Conservation (phyloP, 345 rosid species). For the Linum trigynum region DNA sequence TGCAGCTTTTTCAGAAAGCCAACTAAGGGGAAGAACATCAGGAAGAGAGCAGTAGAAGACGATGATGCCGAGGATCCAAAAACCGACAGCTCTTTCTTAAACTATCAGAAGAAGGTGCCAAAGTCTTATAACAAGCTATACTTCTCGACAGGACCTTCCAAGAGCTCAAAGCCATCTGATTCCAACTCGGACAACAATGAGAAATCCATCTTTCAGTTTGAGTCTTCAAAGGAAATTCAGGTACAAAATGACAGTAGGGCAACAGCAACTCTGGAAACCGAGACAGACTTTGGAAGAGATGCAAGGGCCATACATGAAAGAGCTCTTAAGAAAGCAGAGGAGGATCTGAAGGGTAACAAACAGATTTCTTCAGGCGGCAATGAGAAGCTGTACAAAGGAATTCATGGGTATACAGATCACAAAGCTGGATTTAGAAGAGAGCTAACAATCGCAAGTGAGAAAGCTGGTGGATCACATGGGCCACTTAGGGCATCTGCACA, state of each 20-base stretch:
- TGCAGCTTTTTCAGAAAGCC: too few relatives aligned
- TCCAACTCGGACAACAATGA: constrained; percentile 4
- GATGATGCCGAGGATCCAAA: constrained; percentile 5
- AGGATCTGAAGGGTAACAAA: constrained; percentile 53
- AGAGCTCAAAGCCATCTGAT: constrained; percentile 17
- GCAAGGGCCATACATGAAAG: constrained; percentile 78
- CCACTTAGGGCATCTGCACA: too few relatives aligned
- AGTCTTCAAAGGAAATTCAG: constrained; percentile 81
- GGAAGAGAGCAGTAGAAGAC: constrained; percentile 44
- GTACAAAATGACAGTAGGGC: constrained; percentile 57
- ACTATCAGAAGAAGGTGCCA: neutral
- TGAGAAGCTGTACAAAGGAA: too few relatives aligned
- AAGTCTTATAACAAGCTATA: constrained; percentile 32
- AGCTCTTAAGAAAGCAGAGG: constrained; percentile 59
- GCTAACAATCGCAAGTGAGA: constrained; percentile 26
- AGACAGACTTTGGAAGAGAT: constrained; percentile 36
- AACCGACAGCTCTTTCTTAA: constrained; percentile 28
- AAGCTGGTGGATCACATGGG: too few relatives aligned
- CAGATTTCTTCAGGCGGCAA: constrained; percentile 11
- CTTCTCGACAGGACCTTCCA: constrained; percentile 59
- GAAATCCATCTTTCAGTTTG: constrained; percentile 48
- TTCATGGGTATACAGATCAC: constrained; percentile 75
- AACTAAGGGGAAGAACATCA: constrained; percentile 28
- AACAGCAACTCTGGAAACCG: too few relatives aligned
- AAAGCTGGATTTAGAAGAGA: constrained; percentile 91